Conservation (phyloP, 1,284 basidiomycete genomes). For the Boletellus dicymbophilus region DNA sequence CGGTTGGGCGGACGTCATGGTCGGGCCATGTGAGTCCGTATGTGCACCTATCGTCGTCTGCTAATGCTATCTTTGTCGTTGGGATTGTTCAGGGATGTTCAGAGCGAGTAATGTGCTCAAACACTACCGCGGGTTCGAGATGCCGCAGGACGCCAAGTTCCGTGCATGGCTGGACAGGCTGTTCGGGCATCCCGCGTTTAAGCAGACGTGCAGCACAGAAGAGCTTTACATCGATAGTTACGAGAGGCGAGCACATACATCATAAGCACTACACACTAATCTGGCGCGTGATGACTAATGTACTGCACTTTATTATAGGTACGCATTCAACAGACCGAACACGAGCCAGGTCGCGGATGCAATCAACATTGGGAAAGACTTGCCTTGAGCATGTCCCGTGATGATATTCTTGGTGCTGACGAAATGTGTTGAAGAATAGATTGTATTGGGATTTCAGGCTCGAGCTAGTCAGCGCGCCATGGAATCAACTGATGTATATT, state of each 20-base stretch:
- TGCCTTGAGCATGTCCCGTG: conserved; percentile 60
- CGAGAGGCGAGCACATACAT: conserved; percentile 49
- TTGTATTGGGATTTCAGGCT: too few relatives aligned
- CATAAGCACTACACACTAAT: too few relatives aligned
- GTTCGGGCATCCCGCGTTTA: conserved; percentile 64
- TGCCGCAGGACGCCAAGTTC: conserved; percentile 52
- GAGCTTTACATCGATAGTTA: conserved; percentile 78
- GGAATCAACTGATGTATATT: too few relatives aligned
- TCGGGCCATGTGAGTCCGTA: conserved; percentile 64
- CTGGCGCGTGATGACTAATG: neutral
- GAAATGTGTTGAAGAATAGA: too few relatives aligned
- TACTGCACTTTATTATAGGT: conserved; percentile 40
- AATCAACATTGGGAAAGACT: conserved; percentile 59
- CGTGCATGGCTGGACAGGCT: conserved; percentile 55
- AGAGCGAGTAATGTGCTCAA: conserved; percentile 65
- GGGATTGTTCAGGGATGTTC: conserved; percentile 54
- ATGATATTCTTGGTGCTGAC: too few relatives aligned
- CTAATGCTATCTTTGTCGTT: neutral
- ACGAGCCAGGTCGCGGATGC: conserved; percentile 74
- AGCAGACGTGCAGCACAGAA: conserved; percentile 69
- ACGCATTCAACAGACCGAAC: conserved; percentile 72
- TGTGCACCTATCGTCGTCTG: neutral
- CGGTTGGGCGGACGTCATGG: conserved; percentile 70
- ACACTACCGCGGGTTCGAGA: conserved; percentile 68
- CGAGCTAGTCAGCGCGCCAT: too few relatives aligned